phyloP scores from a whole-genome alignment of 352 stramenopile species.

The Globisporangium nunn region DNA sequence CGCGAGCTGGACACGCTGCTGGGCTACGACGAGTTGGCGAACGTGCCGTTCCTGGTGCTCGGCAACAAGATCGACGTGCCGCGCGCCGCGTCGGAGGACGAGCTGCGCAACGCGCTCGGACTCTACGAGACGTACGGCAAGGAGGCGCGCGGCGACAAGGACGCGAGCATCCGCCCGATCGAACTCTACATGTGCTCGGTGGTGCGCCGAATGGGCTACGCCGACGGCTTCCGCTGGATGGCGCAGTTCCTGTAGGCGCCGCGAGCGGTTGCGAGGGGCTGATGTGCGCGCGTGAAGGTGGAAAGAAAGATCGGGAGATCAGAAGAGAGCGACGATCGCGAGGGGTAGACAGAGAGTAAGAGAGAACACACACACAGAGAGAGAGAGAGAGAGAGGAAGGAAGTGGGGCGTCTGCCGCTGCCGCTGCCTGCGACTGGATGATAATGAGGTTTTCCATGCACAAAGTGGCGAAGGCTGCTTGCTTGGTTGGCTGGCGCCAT shows the following conservation, averaged over 20 bases:
- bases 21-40: constrained; percentile 95
- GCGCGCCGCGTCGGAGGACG: constrained; percentile 95
- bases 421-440: not conserved
- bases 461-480: not conserved
- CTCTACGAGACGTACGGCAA: constrained; percentile 99
- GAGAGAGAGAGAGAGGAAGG: not conserved
- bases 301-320: not conserved
- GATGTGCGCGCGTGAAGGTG: not conserved
- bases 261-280: too few relatives aligned
- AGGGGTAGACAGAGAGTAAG: not conserved
- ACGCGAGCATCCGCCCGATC: constrained; percentile 91
- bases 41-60: constrained; percentile 98
- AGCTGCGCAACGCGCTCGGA: constrained; percentile 94
- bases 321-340: not conserved
- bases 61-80: constrained; percentile 99
- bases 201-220: constrained; percentile 97
- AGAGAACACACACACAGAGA: not conserved
- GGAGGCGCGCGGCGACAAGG: constrained; percentile 87
- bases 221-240: constrained; percentile 92
- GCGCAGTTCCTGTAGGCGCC: constrained; percentile 80
- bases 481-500: too few relatives aligned
- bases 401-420: not conserved
- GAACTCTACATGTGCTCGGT: constrained; percentile 99
- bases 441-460: not conserved
- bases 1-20: constrained; percentile 97